phyloP scores from a whole-genome alignment of 352 stramenopile species.

The Globisporangium sylvaticum region DNA sequence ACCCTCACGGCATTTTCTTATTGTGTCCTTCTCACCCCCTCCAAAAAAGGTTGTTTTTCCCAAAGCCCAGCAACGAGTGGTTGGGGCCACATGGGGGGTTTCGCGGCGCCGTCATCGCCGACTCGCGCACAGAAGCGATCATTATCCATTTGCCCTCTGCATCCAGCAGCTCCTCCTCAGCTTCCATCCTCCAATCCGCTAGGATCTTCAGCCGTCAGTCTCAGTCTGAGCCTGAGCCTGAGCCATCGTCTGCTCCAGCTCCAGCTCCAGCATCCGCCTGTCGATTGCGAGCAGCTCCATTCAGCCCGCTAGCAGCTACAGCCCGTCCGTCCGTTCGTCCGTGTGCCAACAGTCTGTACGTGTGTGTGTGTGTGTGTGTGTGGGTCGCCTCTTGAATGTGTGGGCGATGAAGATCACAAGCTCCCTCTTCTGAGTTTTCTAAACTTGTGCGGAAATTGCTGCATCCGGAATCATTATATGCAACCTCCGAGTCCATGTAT shows the following conservation, averaged over 20 bases:
- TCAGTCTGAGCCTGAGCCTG: neutral
- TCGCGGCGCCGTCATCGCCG: neutral
- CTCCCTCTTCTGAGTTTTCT: constrained; percentile 83
- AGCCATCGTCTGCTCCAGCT: neutral
- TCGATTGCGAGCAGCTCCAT: neutral
- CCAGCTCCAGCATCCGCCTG: neutral
- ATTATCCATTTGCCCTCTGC: constrained; percentile 11
- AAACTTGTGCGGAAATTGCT: constrained; percentile 75
- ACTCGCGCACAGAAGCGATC: neutral
- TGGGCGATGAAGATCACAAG: constrained; percentile 79
- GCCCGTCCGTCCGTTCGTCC: neutral
- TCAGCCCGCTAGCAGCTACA: neutral
- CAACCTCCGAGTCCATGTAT: constrained; percentile 71
- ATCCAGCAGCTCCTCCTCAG: constrained; percentile 1
- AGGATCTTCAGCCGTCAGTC: neutral
- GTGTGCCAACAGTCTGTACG: neutral
- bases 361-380: constrained; percentile 11
- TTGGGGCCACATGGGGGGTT: neutral
- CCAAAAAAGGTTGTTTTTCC: neutral
- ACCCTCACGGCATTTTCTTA: neutral
- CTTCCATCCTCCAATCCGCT: too few species aligned
- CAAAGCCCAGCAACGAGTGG: neutral
- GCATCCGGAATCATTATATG: constrained; percentile 91
- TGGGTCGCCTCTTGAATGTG: constrained; percentile 8
- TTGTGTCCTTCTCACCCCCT: neutral